Evolutionary conservation across 345 rosid species (phyloP).

Genomic region (Dipteronia sinensis): DNA sequence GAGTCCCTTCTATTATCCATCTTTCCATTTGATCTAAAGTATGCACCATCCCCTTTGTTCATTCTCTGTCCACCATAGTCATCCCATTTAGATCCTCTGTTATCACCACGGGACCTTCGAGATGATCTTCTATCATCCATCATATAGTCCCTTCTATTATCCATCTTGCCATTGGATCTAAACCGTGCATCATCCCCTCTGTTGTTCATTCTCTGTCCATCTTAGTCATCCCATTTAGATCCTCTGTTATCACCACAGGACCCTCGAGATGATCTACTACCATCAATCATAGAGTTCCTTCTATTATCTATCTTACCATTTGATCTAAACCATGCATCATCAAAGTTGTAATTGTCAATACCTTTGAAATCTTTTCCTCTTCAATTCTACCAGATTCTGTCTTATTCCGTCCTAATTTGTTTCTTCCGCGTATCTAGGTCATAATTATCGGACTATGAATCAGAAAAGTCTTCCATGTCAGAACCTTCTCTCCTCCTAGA

Average conservation of each 20-base stretch:
- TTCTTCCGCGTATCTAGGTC: conserved; percentile 21
- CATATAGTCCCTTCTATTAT: conserved; percentile 30
- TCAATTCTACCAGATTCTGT: conserved; percentile 25
- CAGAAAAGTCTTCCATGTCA: conserved; percentile 37
- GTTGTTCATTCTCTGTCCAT: conserved; percentile 17
- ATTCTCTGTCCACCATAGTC: conserved; percentile 13
- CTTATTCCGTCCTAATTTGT: conserved; percentile 27
- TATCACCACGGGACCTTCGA: conserved; percentile 29
- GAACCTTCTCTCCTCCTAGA: conserved; percentile 39
- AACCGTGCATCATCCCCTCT: conserved; percentile 25
- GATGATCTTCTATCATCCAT: conserved; percentile 27
- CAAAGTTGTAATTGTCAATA: conserved; percentile 27
- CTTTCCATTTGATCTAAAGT: conserved; percentile 31
- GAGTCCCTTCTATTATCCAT: conserved; percentile 36
- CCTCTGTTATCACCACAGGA: conserved; percentile 37
- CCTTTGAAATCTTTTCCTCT: conserved; percentile 37
- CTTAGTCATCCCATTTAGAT: conserved; percentile 21
- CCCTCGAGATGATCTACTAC: conserved; percentile 28
- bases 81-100: conserved; percentile 30
- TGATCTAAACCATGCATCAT: conserved; percentile 22
- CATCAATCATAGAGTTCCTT: conserved; percentile 31
- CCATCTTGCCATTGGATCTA: conserved; percentile 35
- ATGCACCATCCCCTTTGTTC: conserved; percentile 28
- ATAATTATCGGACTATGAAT: conserved; percentile 44
- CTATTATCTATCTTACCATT: conserved; percentile 36